Evolutionary conservation across 228 moss, liverwort and hornwort genomes (phyloP).

Genomic region (Sphagnum fallax): DNA sequence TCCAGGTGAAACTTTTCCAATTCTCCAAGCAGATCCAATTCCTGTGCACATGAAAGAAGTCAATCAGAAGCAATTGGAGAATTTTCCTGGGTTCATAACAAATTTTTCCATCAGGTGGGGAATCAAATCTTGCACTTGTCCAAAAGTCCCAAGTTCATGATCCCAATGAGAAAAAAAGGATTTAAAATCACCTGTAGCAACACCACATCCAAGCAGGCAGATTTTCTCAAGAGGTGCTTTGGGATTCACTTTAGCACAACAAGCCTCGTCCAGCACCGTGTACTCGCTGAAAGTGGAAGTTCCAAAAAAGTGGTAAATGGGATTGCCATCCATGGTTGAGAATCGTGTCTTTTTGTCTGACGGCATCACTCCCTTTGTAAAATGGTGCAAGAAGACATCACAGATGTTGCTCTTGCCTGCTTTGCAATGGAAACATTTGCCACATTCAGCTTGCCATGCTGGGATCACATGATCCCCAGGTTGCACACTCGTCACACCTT

Average conservation of each 20-base stretch:
- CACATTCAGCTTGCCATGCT: constrained; percentile 30
- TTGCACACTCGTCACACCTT: constrained; percentile 18
- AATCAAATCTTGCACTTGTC: too few species aligned
- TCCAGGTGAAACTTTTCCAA: constrained; percentile 26
- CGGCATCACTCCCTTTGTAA: constrained; percentile 17
- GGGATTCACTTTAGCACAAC: constrained; percentile 20
- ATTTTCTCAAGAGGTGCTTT: constrained; percentile 32
- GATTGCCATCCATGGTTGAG: constrained; percentile 21
- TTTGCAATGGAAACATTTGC: constrained; percentile 26
- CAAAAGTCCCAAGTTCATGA: too few species aligned
- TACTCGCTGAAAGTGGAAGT: constrained; percentile 46
- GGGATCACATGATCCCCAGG: constrained; percentile 40
- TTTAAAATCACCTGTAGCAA: constrained; percentile 23
- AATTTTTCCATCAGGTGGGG: too few species aligned
- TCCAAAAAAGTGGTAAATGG: constrained; percentile 39
- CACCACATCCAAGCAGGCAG: constrained; percentile 47
- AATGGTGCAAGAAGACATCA: constrained; percentile 21
- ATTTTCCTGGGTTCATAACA: too few species aligned
- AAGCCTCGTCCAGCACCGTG: constrained; percentile 39
- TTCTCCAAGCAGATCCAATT: constrained; percentile 47
- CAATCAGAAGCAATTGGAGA: too few species aligned
- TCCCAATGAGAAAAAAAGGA: too few species aligned
- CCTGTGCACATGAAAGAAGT: constrained; percentile 6
- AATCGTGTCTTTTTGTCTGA: constrained; percentile 26
- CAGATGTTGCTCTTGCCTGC: constrained; percentile 27